Evolutionary conservation across 805 yeast species (phyloP).

Genomic region (Clavispora vitiphila): DNA sequence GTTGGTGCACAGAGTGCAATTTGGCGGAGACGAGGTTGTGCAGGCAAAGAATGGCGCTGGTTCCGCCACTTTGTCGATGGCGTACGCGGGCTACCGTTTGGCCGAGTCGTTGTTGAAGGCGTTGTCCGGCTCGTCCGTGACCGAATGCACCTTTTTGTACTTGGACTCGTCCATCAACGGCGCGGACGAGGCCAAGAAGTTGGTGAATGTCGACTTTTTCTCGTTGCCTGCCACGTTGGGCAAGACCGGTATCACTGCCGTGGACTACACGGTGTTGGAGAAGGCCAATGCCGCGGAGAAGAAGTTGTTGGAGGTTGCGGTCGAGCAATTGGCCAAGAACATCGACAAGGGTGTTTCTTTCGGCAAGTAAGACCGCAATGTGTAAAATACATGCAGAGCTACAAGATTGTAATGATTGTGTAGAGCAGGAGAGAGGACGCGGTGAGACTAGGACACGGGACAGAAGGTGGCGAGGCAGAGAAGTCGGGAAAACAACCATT

Average conservation of each 20-base stretch:
- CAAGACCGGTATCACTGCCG: constrained; percentile 49
- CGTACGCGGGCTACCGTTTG: constrained; percentile 84
- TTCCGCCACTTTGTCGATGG: constrained; percentile 94
- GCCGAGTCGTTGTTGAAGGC: constrained; percentile 49
- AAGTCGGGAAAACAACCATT: no score
- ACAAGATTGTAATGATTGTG: no score
- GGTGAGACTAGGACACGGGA: no score
- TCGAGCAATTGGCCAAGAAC: constrained; percentile 49
- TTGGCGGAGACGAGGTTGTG: constrained; percentile 95
- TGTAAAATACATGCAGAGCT: no score
- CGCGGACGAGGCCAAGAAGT: constrained; percentile 45
- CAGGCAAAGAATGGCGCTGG: constrained; percentile 93
- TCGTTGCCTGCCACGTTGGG: constrained; percentile 60
- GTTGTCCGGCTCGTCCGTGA: constrained; percentile 18
- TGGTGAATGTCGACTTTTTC: constrained; percentile 46
- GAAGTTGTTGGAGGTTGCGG: constrained; percentile 49
- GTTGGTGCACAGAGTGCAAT: constrained; percentile 41
- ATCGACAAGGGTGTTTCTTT: constrained; percentile 57
- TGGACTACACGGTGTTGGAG: constrained; percentile 50
- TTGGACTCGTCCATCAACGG: constrained; percentile 48
- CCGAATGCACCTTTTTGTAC: constrained; percentile 50
- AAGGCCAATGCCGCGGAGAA: constrained; percentile 48
- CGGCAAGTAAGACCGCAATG: not conserved
- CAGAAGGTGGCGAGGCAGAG: no score
- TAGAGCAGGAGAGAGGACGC: no score